These are phyloP conservation scores for Carex sylvatica DNA, from an alignment of 202 grass and related monocot genomes.

Conservation along the genomic window DNA sequence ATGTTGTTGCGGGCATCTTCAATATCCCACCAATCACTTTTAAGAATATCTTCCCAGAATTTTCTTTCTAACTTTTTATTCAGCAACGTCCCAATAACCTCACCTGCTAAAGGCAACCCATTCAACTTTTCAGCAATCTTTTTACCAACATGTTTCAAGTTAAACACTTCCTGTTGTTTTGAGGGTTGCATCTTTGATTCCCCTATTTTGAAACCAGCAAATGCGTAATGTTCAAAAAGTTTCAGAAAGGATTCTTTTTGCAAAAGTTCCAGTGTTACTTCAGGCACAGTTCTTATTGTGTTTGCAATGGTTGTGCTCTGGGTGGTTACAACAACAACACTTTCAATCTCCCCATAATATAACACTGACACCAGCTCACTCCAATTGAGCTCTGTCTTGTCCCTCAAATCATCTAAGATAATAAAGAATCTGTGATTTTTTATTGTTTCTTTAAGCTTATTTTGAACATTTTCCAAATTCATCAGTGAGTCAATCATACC, in stretches of 20 bases:
- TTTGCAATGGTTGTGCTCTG: constrained; percentile 20
- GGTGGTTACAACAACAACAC: constrained; percentile 30
- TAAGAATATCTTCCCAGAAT: constrained; percentile 29
- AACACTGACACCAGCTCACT: neutral
- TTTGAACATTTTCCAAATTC: neutral
- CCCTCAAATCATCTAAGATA: constrained; percentile 38
- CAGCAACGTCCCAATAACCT: neutral
- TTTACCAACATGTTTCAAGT: neutral
- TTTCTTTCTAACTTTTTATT: neutral
- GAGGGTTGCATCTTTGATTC: neutral
- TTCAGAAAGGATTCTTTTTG: neutral
- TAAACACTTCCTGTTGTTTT: neutral
- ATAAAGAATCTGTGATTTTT: constrained; percentile 29
- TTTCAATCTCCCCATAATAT: neutral
- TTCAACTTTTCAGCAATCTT: constrained; percentile 26
- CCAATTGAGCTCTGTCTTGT: constrained; percentile 3
- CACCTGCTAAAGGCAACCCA: constrained; percentile 33
- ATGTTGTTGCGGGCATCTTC: neutral
- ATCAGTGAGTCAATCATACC: neutral
- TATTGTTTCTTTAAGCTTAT: neutral
- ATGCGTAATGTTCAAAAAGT: constrained; percentile 20
- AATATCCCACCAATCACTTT: constrained; percentile 12
- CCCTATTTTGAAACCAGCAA: neutral
- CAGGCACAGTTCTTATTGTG: neutral
- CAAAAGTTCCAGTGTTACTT: constrained; percentile 1